Evolutionary conservation across 768 basidiomycete genomes (phyloP).

Genomic region (Leucosporidium scottii): DNA sequence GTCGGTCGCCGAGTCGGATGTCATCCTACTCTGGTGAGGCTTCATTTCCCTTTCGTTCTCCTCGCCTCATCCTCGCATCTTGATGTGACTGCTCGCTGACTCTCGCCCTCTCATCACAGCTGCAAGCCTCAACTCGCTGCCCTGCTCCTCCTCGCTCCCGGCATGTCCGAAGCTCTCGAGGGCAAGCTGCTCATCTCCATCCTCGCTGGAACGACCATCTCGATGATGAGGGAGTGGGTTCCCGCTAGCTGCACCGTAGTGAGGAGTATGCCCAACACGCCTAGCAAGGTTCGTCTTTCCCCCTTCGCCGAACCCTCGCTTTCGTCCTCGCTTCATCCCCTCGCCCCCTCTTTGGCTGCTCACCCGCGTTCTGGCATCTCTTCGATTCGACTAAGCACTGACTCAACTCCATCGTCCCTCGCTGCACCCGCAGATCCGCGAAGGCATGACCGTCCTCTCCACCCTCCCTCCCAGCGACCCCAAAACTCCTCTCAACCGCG

Average conservation of each 20-base stretch:
- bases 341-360: too few species aligned
- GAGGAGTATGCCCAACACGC: conserved; percentile 97
- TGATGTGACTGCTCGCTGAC: too few species aligned
- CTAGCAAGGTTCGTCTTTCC: conserved; percentile 65
- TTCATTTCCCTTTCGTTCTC: neutral
- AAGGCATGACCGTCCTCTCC: conserved; percentile 95
- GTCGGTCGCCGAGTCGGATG: conserved; percentile 67
- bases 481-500: conserved; percentile 55
- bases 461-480: conserved; percentile 53
- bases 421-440: conserved; percentile 66
- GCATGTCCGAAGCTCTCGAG: conserved; percentile 73
- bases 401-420: neutral
- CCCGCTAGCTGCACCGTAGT: conserved; percentile 71
- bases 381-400: too few species aligned
- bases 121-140: conserved; percentile 89
- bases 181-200: conserved; percentile 94
- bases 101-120: conserved; percentile 45
- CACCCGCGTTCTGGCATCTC: too few species aligned
- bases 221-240: conserved; percentile 70
- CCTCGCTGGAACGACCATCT: conserved; percentile 88
- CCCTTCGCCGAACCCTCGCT: too few species aligned
- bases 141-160: conserved; percentile 61
- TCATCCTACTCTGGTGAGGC: conserved; percentile 77
- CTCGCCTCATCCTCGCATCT: neutral
- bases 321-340: too few species aligned